These are phyloP conservation scores for Fonsecaea monophora DNA, from an alignment of 2,329 filamentous ascomycete species.

Conservation along the genomic window DNA sequence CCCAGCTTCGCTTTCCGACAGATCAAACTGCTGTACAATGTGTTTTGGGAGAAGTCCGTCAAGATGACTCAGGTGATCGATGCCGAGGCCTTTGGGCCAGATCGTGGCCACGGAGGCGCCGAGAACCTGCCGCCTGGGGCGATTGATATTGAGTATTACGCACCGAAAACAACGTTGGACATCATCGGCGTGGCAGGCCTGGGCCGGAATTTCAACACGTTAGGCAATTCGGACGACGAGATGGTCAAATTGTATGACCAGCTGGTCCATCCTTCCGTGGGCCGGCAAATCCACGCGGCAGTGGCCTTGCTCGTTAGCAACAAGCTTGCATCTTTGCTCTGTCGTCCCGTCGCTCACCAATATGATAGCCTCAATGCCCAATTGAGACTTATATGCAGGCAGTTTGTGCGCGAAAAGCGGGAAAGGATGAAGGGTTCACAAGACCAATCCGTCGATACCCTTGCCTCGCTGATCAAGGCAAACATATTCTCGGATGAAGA, in stretches of 20 bases:
- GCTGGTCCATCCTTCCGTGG: constrained; percentile 60
- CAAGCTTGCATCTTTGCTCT: constrained; percentile 51
- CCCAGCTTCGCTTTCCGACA: constrained; percentile 84
- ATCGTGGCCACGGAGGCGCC: constrained; percentile 31
- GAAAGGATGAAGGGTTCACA: constrained; percentile 41
- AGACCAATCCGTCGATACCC: constrained; percentile 68
- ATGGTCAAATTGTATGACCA: constrained; percentile 64
- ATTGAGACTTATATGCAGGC: constrained; percentile 46
- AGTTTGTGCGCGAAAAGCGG: constrained; percentile 48
- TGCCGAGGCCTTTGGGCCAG: constrained; percentile 47
- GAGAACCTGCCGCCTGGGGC: constrained; percentile 44
- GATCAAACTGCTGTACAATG: constrained; percentile 79
- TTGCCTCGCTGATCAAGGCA: constrained; percentile 79
- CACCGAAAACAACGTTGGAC: constrained; percentile 69
- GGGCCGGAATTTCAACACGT: constrained; percentile 72
- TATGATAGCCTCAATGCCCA: constrained; percentile 48
- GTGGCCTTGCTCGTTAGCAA: constrained; percentile 64
- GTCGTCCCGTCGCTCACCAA: constrained; percentile 40
- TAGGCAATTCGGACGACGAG: constrained; percentile 64
- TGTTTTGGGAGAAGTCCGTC: constrained; percentile 81
- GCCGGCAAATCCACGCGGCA: constrained; percentile 63
- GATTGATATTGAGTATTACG: constrained; percentile 61
- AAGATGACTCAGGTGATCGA: constrained; percentile 69
- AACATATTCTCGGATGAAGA: constrained; percentile 77
- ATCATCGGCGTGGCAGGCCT: constrained; percentile 74